Percentiles rank a stretch among this genome's conserved stretches.
Conservation (phyloP, 2,329 filamentous ascomycete species). For the Endocalyx cinctus region DNA sequence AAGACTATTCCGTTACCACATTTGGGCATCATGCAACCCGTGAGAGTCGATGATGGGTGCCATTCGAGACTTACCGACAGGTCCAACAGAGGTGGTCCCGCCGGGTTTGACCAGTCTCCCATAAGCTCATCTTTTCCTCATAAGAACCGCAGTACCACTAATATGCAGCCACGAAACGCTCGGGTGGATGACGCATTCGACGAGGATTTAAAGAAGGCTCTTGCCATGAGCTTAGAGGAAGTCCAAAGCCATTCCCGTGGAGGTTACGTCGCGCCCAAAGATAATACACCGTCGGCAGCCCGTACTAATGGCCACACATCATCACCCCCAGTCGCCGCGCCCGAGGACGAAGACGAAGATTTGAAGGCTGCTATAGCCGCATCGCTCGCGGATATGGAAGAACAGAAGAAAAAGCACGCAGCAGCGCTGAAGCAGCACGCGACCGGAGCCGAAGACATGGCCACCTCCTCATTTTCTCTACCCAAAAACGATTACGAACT, state of each 20-base stretch:
- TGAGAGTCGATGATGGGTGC: conserved; percentile 94
- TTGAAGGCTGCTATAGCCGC: conserved; percentile 93
- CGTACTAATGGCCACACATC: conserved; percentile 30
- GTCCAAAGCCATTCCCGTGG: conserved; percentile 70
- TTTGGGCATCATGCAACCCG: conserved; percentile 83
- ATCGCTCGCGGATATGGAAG: conserved; percentile 93
- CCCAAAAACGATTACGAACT: conserved; percentile 94
- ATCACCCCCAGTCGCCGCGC: conserved; percentile 37
- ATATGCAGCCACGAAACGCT: conserved; percentile 86
- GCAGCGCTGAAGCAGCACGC: conserved; percentile 78
- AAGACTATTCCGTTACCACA: conserved; percentile 87
- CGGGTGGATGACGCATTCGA: conserved; percentile 89
- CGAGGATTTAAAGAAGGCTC: conserved; percentile 85
- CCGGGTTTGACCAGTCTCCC: conserved; percentile 38
- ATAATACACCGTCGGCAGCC: conserved; percentile 28
- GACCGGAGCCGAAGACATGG: conserved; percentile 44
- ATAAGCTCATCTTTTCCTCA: conserved; percentile 41
- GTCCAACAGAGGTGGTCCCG: conserved; percentile 39
- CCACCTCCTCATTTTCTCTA: conserved; percentile 50
- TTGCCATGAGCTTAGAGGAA: conserved; percentile 97
- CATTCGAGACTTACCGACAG: conserved; percentile 84
- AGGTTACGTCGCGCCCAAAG: conserved; percentile 63
- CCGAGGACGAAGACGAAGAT: conserved; percentile 87
- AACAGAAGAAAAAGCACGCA: conserved; percentile 89
- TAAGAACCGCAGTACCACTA: conserved; percentile 61